Evolutionary conservation across 1,284 basidiomycete species (phyloP).

Genomic region (Marasmius fiardii): DNA sequence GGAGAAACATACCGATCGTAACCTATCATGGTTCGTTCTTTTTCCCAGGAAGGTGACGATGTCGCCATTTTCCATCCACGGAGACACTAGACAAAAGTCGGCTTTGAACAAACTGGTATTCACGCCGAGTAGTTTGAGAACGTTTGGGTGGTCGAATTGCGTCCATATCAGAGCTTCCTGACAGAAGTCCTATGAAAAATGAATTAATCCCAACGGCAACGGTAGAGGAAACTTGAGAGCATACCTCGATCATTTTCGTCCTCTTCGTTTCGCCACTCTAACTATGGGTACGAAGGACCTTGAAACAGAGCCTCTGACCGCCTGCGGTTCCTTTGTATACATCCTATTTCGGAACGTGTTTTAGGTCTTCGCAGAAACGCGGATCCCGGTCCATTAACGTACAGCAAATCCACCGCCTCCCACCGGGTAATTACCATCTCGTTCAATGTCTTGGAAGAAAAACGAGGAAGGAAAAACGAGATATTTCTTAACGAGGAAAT

Average conservation of each 20-base stretch:
- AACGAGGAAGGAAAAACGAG: background rate
- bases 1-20: background rate
- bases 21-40: conserved; percentile 3
- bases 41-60: conserved; percentile 7
- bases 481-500: background rate
- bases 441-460: background rate
- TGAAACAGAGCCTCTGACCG: conserved; percentile 5
- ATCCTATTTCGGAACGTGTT: conserved; percentile 2
- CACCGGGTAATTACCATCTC: background rate
- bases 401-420: conserved; percentile 27
- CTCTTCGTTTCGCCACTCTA: background rate
- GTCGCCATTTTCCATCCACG: conserved; percentile 12
- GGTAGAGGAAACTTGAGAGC: background rate
- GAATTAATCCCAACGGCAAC: background rate
- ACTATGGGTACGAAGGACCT: conserved; percentile 8
- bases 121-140: conserved; percentile 11
- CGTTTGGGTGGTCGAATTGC: conserved; percentile 11
- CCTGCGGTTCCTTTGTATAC: conserved; percentile 4
- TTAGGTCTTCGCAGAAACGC: conserved; percentile 11
- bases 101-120: conserved; percentile 5
- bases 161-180: conserved; percentile 12
- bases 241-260: conserved; percentile 1
- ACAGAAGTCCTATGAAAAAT: conserved; percentile 8
- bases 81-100: conserved; percentile 10
- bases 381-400: too few relatives aligned